phyloP scores from a whole-genome alignment of 2,329 filamentous ascomycete genomes.

The Penicillium sp. region DNA sequence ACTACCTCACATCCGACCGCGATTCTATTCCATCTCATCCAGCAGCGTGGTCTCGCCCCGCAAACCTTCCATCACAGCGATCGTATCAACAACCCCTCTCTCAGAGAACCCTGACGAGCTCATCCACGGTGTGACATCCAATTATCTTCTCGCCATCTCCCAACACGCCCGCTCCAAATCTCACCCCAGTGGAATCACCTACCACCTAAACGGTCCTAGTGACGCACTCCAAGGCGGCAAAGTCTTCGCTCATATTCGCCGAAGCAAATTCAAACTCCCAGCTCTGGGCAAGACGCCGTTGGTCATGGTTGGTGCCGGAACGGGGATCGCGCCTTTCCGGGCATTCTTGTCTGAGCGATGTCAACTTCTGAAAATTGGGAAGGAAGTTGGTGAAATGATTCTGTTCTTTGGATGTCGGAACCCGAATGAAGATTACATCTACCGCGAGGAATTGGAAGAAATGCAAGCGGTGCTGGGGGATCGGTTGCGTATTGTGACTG shows the following conservation, averaged over 20 bases:
- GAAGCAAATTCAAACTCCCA: conserved; percentile 95
- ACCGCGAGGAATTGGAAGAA: conserved; percentile 33
- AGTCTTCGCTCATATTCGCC: conserved; percentile 84
- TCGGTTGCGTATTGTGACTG: conserved; percentile 25
- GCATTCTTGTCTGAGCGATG: conserved; percentile 47
- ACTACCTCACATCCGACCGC: conserved; percentile 81
- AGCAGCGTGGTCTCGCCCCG: conserved; percentile 48
- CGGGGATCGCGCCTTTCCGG: conserved; percentile 51
- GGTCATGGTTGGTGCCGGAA: conserved; percentile 55
- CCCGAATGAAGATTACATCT: conserved; percentile 40
- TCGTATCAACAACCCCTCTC: conserved; percentile 75
- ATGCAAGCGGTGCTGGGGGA: conserved; percentile 21
- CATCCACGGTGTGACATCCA: conserved; percentile 87
- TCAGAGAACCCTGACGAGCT: conserved; percentile 67
- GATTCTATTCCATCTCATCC: conserved; percentile 95
- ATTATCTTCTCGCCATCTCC: conserved; percentile 74
- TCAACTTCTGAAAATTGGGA: conserved; percentile 36
- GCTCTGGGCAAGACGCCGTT: conserved; percentile 44
- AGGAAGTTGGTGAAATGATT: conserved; percentile 39
- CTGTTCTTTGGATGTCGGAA: conserved; percentile 47
- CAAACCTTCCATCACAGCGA: conserved; percentile 71
- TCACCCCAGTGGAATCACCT: conserved; percentile 74
- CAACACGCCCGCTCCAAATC: conserved; percentile 64
- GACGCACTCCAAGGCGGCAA: conserved; percentile 90
- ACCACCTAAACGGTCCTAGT: conserved; percentile 77